Evolutionary conservation across 2,329 filamentous ascomycete species (phyloP).

Genomic region (Diplodia mutila): DNA sequence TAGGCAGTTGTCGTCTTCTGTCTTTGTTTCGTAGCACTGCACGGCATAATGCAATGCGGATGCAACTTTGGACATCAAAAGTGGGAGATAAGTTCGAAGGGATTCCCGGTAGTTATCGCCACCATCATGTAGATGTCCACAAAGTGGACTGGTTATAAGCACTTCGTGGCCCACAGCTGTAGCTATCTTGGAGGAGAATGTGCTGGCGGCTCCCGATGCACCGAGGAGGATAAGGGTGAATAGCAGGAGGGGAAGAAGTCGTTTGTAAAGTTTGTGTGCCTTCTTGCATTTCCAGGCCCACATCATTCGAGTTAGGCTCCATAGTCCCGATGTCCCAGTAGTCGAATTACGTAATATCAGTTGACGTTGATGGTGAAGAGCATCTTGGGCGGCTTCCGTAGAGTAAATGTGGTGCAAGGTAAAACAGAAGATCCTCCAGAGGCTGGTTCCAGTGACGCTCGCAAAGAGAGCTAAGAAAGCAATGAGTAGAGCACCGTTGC

Average conservation of each 20-base stretch:
- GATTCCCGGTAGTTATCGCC: too few relatives aligned
- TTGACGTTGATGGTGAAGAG: constrained; percentile 39
- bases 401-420: constrained; percentile 33
- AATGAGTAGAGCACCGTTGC: constrained; percentile 30
- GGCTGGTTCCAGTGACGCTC: constrained; percentile 31
- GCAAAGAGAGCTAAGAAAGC: constrained; percentile 34
- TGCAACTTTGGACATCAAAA: too few relatives aligned
- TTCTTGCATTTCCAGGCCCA: constrained; percentile 25
- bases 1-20: constrained; percentile 15
- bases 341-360: constrained; percentile 39
- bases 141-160: constrained; percentile 35
- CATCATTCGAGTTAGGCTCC: constrained; percentile 7
- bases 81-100: too few relatives aligned
- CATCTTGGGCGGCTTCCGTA: constrained; percentile 32
- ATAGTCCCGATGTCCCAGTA: constrained; percentile 29
- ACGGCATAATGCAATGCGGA: not conserved
- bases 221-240: constrained; percentile 31
- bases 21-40: constrained; percentile 24
- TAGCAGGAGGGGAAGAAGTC: constrained; percentile 32
- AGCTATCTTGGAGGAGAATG: constrained; percentile 41
- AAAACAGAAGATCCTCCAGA: constrained; percentile 39
- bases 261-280: not conserved
- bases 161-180: constrained; percentile 37
- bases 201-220: constrained; percentile 34
- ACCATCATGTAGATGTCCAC: too few relatives aligned